Conservation (phyloP, 768 basidiomycete genomes). For the Rubroboletus satanas region DNA sequence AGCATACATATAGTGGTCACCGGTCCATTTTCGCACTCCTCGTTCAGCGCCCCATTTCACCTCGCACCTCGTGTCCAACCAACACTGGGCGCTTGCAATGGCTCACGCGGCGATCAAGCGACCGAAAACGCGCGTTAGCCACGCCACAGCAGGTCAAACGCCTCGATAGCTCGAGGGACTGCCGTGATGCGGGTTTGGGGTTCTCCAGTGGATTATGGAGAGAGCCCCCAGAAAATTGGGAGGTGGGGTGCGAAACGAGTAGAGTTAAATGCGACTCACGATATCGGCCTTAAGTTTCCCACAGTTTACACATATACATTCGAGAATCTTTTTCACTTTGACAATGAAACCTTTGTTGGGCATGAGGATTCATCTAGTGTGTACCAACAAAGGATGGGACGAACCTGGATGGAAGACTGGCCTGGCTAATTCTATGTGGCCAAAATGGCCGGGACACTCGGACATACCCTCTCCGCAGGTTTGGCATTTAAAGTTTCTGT, state of each 20-base stretch:
- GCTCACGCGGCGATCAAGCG: constrained; percentile 88
- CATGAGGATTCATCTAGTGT: background rate
- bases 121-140: constrained; percentile 84
- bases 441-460: constrained; percentile 99
- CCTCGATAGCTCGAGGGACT: constrained; percentile 72
- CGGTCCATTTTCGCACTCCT: constrained; percentile 71
- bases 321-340: constrained; percentile 99
- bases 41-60: constrained; percentile 99
- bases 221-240: constrained; percentile 99
- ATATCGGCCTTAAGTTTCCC: constrained; percentile 96
- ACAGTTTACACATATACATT: constrained; percentile 98
- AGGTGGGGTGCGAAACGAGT: constrained; percentile 90
- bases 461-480: constrained; percentile 99
- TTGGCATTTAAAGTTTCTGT: constrained; percentile 98
- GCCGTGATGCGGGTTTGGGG: constrained; percentile 88
- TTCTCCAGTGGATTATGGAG: constrained; percentile 84
- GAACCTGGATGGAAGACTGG: constrained; percentile 96
- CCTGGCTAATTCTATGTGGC: constrained; percentile 93
- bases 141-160: constrained; percentile 77
- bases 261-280: constrained; percentile 84
- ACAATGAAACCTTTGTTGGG: constrained; percentile 74
- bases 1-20: constrained; percentile 19
- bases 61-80: constrained; percentile 87
- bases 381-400: constrained; percentile 26
- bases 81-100: constrained; percentile 63